These are phyloP conservation scores for Zymoseptoria pseudotritici DNA, from an alignment of 2,329 filamentous ascomycete species.

Conservation along the genomic window DNA sequence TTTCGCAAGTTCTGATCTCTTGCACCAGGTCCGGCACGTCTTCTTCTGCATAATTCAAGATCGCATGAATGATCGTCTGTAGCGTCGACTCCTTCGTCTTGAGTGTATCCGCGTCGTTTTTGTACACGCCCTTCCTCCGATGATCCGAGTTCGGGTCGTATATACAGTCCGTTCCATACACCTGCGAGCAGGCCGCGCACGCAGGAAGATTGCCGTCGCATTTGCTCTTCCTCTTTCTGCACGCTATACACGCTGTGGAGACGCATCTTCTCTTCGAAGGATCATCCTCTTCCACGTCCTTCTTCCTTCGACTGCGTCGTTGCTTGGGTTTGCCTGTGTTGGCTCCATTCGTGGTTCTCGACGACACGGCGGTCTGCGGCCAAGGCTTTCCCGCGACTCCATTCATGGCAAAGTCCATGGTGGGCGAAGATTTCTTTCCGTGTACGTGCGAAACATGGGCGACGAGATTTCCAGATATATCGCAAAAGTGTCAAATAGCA, in stretches of 20 bases:
- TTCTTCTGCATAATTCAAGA: constrained; percentile 84
- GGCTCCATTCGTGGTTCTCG: constrained; percentile 2
- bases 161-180: constrained; percentile 83
- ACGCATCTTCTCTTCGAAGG: constrained; percentile 37
- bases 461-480: neutral
- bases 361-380: neutral
- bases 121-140: constrained; percentile 91
- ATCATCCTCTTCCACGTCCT: constrained; percentile 30
- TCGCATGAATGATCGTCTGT: constrained; percentile 85
- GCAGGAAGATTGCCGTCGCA: constrained; percentile 88
- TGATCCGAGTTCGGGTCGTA: constrained; percentile 97
- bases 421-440: neutral
- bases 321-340: constrained; percentile 15
- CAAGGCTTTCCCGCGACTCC: neutral
- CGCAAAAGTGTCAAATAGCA: neutral
- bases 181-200: constrained; percentile 91
- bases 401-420: neutral
- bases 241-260: constrained; percentile 30
- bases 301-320: constrained; percentile 18
- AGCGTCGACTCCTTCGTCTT: constrained; percentile 82
- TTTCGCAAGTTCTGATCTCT: constrained; percentile 81
- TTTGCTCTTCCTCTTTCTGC: constrained; percentile 35
- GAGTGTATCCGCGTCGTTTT: constrained; percentile 81
- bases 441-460: neutral
- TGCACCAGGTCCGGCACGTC: constrained; percentile 75